A percentile compares a stretch with the other conserved stretches of the same genome.
phyloP scores from a whole-genome alignment of 805 yeast genomes.

The Starmerella sp. region DNA sequence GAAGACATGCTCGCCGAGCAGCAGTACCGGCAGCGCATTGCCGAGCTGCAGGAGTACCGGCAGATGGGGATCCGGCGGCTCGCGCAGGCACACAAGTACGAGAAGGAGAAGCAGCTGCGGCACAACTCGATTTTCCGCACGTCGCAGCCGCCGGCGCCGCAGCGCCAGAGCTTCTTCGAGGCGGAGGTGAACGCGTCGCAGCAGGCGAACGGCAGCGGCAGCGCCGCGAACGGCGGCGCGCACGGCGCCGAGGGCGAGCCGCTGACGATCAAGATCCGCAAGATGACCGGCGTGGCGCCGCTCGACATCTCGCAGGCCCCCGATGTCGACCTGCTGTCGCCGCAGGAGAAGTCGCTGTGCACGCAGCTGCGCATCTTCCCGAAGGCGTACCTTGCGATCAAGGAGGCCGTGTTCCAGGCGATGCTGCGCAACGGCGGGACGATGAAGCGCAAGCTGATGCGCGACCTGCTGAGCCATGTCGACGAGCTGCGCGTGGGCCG shows the following conservation, averaged over 20 bases:
- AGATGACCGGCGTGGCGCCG: constrained; percentile 27
- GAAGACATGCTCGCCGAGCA: constrained; percentile 68
- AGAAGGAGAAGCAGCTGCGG: constrained; percentile 71
- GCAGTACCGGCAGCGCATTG: constrained; percentile 66
- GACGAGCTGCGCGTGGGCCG: constrained; percentile 79
- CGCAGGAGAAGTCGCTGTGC: constrained; percentile 83
- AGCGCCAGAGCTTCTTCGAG: constrained; percentile 17
- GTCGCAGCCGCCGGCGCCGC: constrained; percentile 17
- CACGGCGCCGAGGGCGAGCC: constrained; percentile 16
- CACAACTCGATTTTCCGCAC: constrained; percentile 35
- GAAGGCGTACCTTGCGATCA: constrained; percentile 86
- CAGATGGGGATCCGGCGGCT: constrained; percentile 74
- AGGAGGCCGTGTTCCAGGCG: constrained; percentile 79
- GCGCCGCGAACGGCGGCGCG: constrained; percentile 6
- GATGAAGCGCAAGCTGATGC: constrained; percentile 72
- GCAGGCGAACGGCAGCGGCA: constrained; percentile 5
- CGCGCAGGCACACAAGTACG: constrained; percentile 75
- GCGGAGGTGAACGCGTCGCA: constrained; percentile 10
- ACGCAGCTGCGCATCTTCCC: constrained; percentile 75
- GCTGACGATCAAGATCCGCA: constrained; percentile 24
- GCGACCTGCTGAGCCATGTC: constrained; percentile 60
- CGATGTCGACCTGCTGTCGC: constrained; percentile 69
- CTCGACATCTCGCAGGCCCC: constrained; percentile 46
- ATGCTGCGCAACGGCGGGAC: constrained; percentile 74
- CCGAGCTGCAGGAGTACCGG: constrained; percentile 89